phyloP scores from a whole-genome alignment of 192 early-diverging fungal genomes.

The Rhizoclosmatium sp. region DNA sequence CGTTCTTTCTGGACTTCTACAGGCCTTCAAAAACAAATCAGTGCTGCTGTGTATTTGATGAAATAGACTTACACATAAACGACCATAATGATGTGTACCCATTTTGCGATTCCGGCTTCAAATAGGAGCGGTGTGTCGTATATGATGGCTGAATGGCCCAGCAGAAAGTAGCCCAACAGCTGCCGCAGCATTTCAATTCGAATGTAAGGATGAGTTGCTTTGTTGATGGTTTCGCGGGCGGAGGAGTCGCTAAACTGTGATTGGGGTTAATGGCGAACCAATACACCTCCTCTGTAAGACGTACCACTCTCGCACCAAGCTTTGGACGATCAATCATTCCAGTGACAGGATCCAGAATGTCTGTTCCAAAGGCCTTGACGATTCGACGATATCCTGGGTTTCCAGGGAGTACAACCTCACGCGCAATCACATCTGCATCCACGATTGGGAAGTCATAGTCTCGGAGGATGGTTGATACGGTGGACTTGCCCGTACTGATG shows the following conservation, averaged over 20 bases:
- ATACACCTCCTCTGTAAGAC: background rate
- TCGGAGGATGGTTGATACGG: constrained; percentile 63
- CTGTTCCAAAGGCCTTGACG: constrained; percentile 76
- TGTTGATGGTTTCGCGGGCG: constrained; percentile 79
- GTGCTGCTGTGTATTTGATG: background rate
- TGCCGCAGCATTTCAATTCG: constrained; percentile 79
- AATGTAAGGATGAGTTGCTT: constrained; percentile 87
- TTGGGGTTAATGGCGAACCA: background rate
- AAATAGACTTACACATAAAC: constrained; percentile 74
- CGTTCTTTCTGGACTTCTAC: constrained; percentile 75
- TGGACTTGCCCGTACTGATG: constrained; percentile 86
- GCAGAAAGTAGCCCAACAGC: constrained; percentile 73
- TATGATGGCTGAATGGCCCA: constrained; percentile 73
- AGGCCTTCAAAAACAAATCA: constrained; percentile 59
- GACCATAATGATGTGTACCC: constrained; percentile 77
- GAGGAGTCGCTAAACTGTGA: constrained; percentile 74
- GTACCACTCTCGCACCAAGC: background rate
- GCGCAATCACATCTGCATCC: constrained; percentile 91
- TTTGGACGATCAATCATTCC: constrained; percentile 68
- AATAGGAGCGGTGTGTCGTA: constrained; percentile 94
- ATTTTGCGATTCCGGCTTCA: constrained; percentile 80
- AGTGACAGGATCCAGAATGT: constrained; percentile 61
- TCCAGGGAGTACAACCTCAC: constrained; percentile 67
- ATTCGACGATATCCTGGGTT: constrained; percentile 75
- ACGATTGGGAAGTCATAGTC: constrained; percentile 71